phyloP scores from a whole-genome alignment of 1,284 basidiomycete genomes.

The Austropuccinia psidii region DNA sequence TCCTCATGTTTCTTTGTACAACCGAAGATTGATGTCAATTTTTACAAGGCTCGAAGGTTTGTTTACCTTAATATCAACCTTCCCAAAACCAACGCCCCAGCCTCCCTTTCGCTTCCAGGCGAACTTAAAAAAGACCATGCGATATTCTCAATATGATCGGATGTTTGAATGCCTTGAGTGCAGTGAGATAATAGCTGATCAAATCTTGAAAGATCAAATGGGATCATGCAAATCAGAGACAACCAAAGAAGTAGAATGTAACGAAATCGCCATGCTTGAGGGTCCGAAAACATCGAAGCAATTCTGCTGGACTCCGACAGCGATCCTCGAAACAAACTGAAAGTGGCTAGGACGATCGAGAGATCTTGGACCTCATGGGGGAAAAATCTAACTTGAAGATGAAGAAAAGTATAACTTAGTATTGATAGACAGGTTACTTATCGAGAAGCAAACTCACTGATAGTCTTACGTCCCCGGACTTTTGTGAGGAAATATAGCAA shows the following conservation, averaged over 20 bases:
- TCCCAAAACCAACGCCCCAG: constrained; percentile 64
- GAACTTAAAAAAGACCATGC: constrained; percentile 59
- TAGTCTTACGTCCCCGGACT: constrained; percentile 81
- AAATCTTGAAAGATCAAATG: constrained; percentile 80
- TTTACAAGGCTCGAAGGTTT: neutral
- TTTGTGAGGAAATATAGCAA: constrained; percentile 79
- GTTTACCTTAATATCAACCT: constrained; percentile 66
- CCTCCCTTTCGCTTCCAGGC: constrained; percentile 72
- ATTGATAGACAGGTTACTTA: neutral
- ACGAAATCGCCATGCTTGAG: constrained; percentile 65
- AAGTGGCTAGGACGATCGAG: constrained; percentile 57
- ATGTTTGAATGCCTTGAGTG: constrained; percentile 49
- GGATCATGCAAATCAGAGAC: constrained; percentile 84
- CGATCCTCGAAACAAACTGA: constrained; percentile 54
- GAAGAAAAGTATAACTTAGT: neutral
- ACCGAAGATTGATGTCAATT: constrained; percentile 5
- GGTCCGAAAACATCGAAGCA: constrained; percentile 38
- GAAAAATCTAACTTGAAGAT: constrained; percentile 68
- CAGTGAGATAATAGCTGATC: constrained; percentile 53
- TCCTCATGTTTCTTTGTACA: too few relatives aligned
- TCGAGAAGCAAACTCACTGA: constrained; percentile 58
- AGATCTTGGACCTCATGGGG: constrained; percentile 81
- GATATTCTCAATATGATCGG: constrained; percentile 55
- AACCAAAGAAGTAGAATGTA: constrained; percentile 86
- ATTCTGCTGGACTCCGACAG: constrained; percentile 44